Percentiles rank a stretch among this genome's conserved stretches.
phyloP scores from a whole-genome alignment of 2,329 filamentous ascomycete species.

The Neofusicoccum parvum region DNA sequence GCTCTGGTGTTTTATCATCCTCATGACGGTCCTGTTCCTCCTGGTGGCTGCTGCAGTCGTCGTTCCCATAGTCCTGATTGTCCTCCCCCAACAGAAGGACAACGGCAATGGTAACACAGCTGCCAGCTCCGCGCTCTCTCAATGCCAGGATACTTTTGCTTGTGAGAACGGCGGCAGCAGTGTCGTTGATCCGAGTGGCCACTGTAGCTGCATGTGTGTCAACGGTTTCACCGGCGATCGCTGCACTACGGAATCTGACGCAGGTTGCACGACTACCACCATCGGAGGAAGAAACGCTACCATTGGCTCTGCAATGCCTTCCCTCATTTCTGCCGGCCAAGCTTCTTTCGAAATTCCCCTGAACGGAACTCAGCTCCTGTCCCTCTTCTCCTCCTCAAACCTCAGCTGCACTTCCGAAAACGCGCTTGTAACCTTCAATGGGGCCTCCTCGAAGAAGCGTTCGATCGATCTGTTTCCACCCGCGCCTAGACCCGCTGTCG shows the following conservation, averaged over 20 bases:
- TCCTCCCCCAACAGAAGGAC: constrained; percentile 54
- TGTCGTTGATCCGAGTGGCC: constrained; percentile 62
- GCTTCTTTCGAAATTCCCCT: constrained; percentile 76
- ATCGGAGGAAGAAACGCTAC: constrained; percentile 62
- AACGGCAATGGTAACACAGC: constrained; percentile 23
- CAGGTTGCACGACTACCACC: constrained; percentile 58
- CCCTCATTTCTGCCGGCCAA: constrained; percentile 67
- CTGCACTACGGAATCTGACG: constrained; percentile 55
- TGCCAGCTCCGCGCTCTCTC: constrained; percentile 19
- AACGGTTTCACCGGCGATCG: constrained; percentile 77
- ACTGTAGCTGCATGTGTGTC: constrained; percentile 84
- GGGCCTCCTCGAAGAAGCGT: constrained; percentile 29
- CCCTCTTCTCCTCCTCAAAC: constrained; percentile 72
- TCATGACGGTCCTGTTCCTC: constrained; percentile 66
- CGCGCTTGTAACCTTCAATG: constrained; percentile 81
- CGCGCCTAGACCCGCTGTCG: neutral
- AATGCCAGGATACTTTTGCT: constrained; percentile 62
- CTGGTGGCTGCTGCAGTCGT: constrained; percentile 80
- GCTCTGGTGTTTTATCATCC: constrained; percentile 72
- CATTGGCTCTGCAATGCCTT: constrained; percentile 76
- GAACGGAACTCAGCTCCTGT: constrained; percentile 68
- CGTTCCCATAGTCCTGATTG: constrained; percentile 69
- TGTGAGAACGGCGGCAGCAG: constrained; percentile 84
- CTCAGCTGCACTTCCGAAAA: constrained; percentile 86
- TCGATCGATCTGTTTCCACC: constrained; percentile 6